Evolutionary conservation across 1,284 basidiomycete genomes (phyloP), one percentile per base, ranked within the genome.

Genomic region (Megacollybia platyphylla): DNA sequence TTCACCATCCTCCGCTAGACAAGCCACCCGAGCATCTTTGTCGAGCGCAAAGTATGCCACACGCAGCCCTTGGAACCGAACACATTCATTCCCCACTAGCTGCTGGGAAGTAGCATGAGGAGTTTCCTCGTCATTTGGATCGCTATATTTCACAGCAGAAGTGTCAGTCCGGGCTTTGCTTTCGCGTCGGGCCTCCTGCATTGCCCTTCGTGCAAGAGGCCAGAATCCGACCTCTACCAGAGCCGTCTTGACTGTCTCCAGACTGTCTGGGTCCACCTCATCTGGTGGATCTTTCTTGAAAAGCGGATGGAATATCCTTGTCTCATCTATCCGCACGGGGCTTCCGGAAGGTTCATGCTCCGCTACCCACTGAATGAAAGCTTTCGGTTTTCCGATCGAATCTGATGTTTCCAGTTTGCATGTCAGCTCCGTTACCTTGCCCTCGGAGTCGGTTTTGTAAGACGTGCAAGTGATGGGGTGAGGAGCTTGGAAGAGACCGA

Each of bases 291-390:
- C 90, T 54, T 82, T 87, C 63, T 89, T 92, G 78, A 98, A 99
- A 8, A 99, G 68, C 32, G 82, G 84, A 57, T 91, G 76, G 73
- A 97, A 97, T 55, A 97, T 76, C 41, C 92, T 80, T 32, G 87
- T 88, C 65, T 99, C 91, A 57, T 91, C 81, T 49, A 98, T 70
- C 40, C 66, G 64, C 35, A 97, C 83, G 7, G 92, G 91, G 48
- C 84, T 88, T 8, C 79, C 73, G 0, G 81, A 81, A 5, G 80
- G 65, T 8, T 75, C 69, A 54, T 93, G 86, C 51, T 88, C 83
- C 36, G 89, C 91, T 11, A 98, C 88, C 96, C 96, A 99, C 59
- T 98, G 96, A 56, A 99, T 91, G 66, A 84, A 98, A 10, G 92
- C 84, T 60, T 97, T 96, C 27, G 92, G 86, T 59, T 97, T 97